Percentiles rank a stretch among this genome's conserved stretches.
Evolutionary conservation across 176 grass and related monocot genomes (phyloP).

Genomic region (Oryza longistaminata): DNA sequence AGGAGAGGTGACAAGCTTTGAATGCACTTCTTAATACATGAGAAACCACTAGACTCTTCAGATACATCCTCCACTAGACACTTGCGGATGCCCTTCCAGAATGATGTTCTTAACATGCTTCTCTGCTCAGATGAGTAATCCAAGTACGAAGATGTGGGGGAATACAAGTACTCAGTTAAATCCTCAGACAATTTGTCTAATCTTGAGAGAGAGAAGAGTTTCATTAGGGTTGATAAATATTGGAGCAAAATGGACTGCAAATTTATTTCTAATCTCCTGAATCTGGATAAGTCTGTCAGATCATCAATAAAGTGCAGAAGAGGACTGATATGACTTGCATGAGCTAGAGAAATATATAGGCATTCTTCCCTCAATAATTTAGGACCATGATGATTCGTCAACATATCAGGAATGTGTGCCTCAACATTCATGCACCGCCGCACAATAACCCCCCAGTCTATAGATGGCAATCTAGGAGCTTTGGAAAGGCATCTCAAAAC

Average conservation of each 20-base stretch:
- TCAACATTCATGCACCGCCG: constrained; percentile 76
- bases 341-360: constrained; percentile 74
- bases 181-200: constrained; percentile 74
- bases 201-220: constrained; percentile 70
- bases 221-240: constrained; percentile 60
- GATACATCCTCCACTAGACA: constrained; percentile 55
- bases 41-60: constrained; percentile 41
- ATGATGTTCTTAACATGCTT: constrained; percentile 71
- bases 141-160: constrained; percentile 48
- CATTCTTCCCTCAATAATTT: constrained; percentile 65
- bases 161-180: constrained; percentile 67
- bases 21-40: constrained; percentile 67
- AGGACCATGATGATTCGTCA: constrained; percentile 28
- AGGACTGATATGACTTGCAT: constrained; percentile 66
- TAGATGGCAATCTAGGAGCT: constrained; percentile 72
- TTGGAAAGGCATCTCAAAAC: constrained; percentile 82
- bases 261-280: constrained; percentile 70
- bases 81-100: constrained; percentile 71
- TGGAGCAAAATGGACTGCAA: constrained; percentile 68
- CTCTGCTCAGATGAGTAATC: constrained; percentile 52
- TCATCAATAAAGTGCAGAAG: constrained; percentile 82
- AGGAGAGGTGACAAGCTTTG: constrained; percentile 59
- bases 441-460: constrained; percentile 80
- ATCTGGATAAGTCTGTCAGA: constrained; percentile 76
- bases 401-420: constrained; percentile 37